Percentiles rank a stretch among this genome's conserved stretches.
phyloP scores from a whole-genome alignment of 148 eudicot genomes.

The Arbutus unedo region DNA sequence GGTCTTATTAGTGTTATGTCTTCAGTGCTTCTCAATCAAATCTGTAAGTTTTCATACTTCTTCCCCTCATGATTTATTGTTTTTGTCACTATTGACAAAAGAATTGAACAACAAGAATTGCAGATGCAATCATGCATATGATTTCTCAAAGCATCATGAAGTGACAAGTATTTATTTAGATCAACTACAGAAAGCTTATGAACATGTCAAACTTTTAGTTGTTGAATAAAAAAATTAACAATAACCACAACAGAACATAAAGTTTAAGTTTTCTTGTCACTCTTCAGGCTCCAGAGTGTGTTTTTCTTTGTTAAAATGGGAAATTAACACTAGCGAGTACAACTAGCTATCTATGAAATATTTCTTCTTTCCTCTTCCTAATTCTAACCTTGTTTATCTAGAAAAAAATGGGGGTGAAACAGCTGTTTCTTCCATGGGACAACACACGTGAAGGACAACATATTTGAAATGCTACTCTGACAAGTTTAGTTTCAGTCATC shows the following conservation, averaged over 20 bases:
- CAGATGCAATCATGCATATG: too few species aligned
- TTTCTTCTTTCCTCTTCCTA: constrained; percentile 5
- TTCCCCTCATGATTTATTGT: too few species aligned
- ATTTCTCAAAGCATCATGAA: too few species aligned
- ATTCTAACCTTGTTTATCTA: neutral
- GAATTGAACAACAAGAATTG: too few species aligned
- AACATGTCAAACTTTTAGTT: neutral
- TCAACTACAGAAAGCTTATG: too few species aligned
- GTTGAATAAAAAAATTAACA: neutral
- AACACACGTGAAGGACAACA: neutral
- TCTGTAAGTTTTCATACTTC: too few species aligned
- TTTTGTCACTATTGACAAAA: too few species aligned
- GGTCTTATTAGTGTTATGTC: too few species aligned
- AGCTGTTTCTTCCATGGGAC: neutral
- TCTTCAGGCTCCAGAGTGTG: neutral
- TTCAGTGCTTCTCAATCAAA: too few species aligned
- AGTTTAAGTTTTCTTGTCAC: neutral
- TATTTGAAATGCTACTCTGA: neutral
- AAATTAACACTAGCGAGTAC: neutral
- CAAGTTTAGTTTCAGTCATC: neutral
- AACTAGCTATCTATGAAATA: neutral
- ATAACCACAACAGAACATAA: neutral
- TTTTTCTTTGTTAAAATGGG: neutral
- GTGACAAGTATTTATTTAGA: too few species aligned
- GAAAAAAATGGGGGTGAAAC: neutral